Percentiles rank a stretch among this genome's conserved stretches.
Evolutionary conservation across 805 yeast species (phyloP).

Genomic region (Starmerella vitae): DNA sequence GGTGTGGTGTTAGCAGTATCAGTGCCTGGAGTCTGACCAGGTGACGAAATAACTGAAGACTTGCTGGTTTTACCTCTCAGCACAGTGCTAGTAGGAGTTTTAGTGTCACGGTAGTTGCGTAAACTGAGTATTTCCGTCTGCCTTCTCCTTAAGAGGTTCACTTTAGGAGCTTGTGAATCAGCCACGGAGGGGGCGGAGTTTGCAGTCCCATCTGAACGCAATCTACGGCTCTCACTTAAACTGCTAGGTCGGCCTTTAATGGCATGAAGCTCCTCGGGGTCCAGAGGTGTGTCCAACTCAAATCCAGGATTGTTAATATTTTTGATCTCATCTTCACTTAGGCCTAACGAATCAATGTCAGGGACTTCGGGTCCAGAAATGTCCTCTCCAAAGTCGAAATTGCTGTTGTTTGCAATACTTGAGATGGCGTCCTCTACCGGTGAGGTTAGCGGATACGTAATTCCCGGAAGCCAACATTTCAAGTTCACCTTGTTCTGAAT

Average conservation of each 20-base stretch:
- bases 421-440: slow-evolving; percentile 11
- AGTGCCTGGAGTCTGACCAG: neutral
- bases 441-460: slow-evolving; percentile 16
- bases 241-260: neutral
- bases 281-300: slow-evolving; percentile 12
- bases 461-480: slow-evolving; percentile 19
- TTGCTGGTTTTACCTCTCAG: neutral
- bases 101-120: too few relatives aligned
- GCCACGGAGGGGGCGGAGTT: neutral
- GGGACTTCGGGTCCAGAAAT: neutral
- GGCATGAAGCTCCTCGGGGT: slow-evolving; percentile 8
- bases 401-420: neutral
- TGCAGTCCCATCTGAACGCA: neutral
- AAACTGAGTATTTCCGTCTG: slow-evolving; percentile 14
- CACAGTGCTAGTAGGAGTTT: too few relatives aligned
- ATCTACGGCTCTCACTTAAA: neutral
- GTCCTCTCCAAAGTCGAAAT: neutral
- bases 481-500: slow-evolving; percentile 12
- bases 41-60: neutral
- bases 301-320: slow-evolving; percentile 8
- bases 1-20: neutral
- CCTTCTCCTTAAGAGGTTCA: slow-evolving; percentile 7
- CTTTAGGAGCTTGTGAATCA: slow-evolving; percentile 8
- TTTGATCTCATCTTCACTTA: slow-evolving; percentile 9
- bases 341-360: slow-evolving; percentile 2